Evolutionary conservation across 805 yeast species (phyloP).

Genomic region (Clavispora fructus): DNA sequence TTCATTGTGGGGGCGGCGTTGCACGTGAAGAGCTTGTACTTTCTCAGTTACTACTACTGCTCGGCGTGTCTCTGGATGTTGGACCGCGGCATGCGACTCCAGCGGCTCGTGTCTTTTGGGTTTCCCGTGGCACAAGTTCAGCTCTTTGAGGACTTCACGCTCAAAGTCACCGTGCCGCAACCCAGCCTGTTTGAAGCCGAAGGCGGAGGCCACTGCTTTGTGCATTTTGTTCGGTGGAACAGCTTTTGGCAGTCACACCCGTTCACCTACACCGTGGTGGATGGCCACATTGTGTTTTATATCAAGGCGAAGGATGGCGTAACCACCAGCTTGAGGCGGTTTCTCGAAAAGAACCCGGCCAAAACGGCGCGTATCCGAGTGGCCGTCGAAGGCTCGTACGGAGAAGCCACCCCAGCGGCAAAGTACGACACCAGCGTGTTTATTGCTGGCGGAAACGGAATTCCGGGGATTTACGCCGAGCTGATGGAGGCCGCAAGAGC

Average conservation of each 20-base stretch:
- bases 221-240: constrained; percentile 41
- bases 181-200: constrained; percentile 50
- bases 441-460: constrained; percentile 39
- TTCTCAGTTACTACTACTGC: constrained; percentile 11
- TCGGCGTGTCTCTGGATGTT: constrained; percentile 13
- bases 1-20: constrained; percentile 44
- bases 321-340: constrained; percentile 18
- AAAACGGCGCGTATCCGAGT: constrained; percentile 20
- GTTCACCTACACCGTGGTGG: constrained; percentile 39
- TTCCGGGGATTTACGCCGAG: constrained; percentile 38
- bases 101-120: constrained; percentile 56
- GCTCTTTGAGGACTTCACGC: constrained; percentile 41
- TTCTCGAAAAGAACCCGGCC: constrained; percentile 16
- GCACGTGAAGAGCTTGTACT: constrained; percentile 38
- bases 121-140: constrained; percentile 44
- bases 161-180: constrained; percentile 45
- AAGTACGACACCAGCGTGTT: constrained; percentile 26
- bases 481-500: constrained; percentile 10
- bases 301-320: constrained; percentile 33
- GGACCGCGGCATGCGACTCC: constrained; percentile 47
- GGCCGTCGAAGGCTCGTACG: constrained; percentile 36
- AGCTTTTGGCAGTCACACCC: constrained; percentile 68
- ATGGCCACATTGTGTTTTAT: constrained; percentile 17
- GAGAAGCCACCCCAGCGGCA: constrained; percentile 29
- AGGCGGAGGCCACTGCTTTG: constrained; percentile 62